A percentile compares a stretch with the other conserved stretches of the same genome.
These are phyloP conservation scores for Flaveria sonorensis DNA, from an alignment of 129 eudicot species.

Conservation along the genomic window DNA sequence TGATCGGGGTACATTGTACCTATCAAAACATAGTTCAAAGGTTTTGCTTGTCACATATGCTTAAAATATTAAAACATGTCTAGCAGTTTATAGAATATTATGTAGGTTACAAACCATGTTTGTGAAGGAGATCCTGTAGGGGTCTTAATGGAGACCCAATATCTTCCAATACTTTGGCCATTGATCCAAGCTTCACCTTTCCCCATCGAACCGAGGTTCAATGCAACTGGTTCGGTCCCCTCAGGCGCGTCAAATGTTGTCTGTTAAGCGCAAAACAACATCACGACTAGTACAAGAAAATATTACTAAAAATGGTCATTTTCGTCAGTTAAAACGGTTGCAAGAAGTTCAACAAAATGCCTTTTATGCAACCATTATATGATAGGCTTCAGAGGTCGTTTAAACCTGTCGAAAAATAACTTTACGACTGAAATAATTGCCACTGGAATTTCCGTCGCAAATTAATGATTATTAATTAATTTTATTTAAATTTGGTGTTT, in stretches of 20 bases:
- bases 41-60: not conserved
- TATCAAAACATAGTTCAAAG: slow-evolving; percentile 29
- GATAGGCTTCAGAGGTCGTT: too few relatives aligned
- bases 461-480: too few relatives aligned
- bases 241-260: slow-evolving; percentile 65
- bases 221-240: slow-evolving; percentile 59
- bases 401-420: too few relatives aligned
- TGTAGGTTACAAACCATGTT: slow-evolving; percentile 44
- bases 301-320: too few relatives aligned
- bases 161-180: slow-evolving; percentile 89
- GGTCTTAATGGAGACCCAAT: slow-evolving; percentile 76
- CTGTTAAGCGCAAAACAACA: slow-evolving; percentile 36
- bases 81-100: not conserved
- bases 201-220: slow-evolving; percentile 86
- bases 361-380: too few relatives aligned
- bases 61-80: not conserved
- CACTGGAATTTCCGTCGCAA: too few relatives aligned
- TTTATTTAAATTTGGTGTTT: too few relatives aligned
- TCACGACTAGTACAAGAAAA: not conserved
- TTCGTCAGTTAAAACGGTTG: too few relatives aligned
- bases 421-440: too few relatives aligned
- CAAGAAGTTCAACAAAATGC: too few relatives aligned
- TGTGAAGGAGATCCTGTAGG: slow-evolving; percentile 66
- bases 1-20: slow-evolving; percentile 84
- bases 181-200: slow-evolving; percentile 94